Base-by-base conservation (phyloP, 306 rosid species). In the Begonia masoniana region DNA sequence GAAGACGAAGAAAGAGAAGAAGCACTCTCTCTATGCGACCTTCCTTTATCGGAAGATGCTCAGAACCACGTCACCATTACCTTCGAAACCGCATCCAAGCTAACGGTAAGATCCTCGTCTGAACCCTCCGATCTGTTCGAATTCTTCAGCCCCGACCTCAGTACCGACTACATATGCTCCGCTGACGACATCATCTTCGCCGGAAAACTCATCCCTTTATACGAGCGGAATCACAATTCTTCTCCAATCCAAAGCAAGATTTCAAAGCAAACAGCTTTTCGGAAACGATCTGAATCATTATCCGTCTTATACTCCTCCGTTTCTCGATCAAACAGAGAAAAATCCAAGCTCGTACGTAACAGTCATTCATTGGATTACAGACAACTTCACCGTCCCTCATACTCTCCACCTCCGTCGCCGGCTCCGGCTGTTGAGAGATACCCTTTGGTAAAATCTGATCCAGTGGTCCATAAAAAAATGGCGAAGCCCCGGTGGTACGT, bases 401-500 rank as follows among this genome's bases (percentile, higher is more conserved):
- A 58, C 63, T 58, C 69, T n/a, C 21, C 57, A 0, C 59, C 66
- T 1, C 60, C 62, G 46, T 65, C 62, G 5, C 64, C 64, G 43
- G 83, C 73, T 42, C 56, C 64, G 47, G 83, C 13, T 0, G 1
- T 45, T 45, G 49, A 45, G 49, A 45, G 49, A 45, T 10, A 10
- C 49, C 15, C n/a, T 45, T 55, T 19, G 8, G 19, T 21, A 12
- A 59, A 66, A 55, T 52, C 64, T 21, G 78, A 69, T 15, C 10
- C 46, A 41, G 62, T 43, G 19, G 63, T 31, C 8, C 39, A 31
- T 16, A 73, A 73, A 62, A 69, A 55, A 61, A 61, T 63, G 12
- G 51, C 56, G 57, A 80, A 76, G 74, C 82, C 85, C 15, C 76
- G 84, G 1, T 85, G 95, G 95, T 72, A 71, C 47, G 65, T 78